These are phyloP conservation scores for Macrophomina phaseolina DNA, from an alignment of 2,329 filamentous ascomycete genomes.

Conservation along the genomic window DNA sequence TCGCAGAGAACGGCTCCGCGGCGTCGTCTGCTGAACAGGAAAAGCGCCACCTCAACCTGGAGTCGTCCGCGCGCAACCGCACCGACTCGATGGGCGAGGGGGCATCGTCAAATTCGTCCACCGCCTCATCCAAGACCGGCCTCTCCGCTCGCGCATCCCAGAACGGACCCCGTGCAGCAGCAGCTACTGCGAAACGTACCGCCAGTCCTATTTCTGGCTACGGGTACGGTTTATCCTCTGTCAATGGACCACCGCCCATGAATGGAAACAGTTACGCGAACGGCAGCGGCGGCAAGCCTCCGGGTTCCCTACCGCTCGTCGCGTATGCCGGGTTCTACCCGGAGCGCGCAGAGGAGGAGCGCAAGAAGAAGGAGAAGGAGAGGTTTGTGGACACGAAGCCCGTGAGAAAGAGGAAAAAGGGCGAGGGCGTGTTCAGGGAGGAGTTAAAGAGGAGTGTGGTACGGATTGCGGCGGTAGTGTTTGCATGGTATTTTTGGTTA, in stretches of 20 bases:
- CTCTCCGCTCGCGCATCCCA: conserved; percentile 36
- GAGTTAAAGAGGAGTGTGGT: conserved; percentile 69
- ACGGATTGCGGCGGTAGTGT: conserved; percentile 67
- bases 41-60: conserved; percentile 28
- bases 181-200: conserved; percentile 44
- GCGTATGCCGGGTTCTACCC: conserved; percentile 51
- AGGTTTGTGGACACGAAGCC: conserved; percentile 34
- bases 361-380: conserved; percentile 39
- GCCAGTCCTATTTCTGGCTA: conserved; percentile 40
- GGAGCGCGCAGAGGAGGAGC: conserved; percentile 35
- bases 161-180: conserved; percentile 26
- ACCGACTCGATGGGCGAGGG: conserved; percentile 30
- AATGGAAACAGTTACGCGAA: neutral
- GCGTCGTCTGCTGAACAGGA: conserved; percentile 34
- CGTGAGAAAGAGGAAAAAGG: conserved; percentile 40
- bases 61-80: conserved; percentile 25
- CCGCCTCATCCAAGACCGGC: conserved; percentile 35
- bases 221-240: conserved; percentile 38
- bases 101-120: conserved; percentile 40
- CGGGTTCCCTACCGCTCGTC: conserved; percentile 38
- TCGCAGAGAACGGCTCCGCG: conserved; percentile 32
- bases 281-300: neutral
- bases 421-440: conserved; percentile 55
- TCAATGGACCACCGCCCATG: neutral
- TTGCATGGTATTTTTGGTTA: conserved; percentile 70